phyloP scores from a whole-genome alignment of 768 basidiomycete genomes.

The Hemileccinum impolitum region DNA sequence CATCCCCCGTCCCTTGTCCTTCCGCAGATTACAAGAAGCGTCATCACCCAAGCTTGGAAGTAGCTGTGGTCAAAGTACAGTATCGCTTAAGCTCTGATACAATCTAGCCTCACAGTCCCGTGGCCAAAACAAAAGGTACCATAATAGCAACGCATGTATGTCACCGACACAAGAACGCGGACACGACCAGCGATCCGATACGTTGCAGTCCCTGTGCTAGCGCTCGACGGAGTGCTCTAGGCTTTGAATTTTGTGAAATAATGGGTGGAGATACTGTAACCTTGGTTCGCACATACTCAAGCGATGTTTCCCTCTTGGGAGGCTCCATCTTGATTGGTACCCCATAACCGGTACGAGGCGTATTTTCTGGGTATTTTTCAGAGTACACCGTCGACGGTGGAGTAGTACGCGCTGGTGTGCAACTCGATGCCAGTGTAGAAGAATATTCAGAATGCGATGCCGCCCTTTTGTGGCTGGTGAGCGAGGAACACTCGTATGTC shows the following conservation, averaged over 20 bases:
- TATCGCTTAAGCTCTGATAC: constrained; percentile 18
- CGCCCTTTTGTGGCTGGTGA: constrained; percentile 13
- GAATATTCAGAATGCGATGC: constrained; percentile 23
- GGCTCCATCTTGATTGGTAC: constrained; percentile 23
- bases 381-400: constrained; percentile 30
- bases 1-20: constrained; percentile 9
- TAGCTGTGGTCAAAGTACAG: constrained; percentile 18
- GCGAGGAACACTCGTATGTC: constrained; percentile 22
- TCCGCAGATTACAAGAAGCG: constrained; percentile 12
- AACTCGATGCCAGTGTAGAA: constrained; percentile 25
- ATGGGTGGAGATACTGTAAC: constrained; percentile 18
- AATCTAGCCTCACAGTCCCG: constrained; percentile 26
- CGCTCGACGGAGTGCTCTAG: constrained; percentile 22
- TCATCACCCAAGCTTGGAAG: constrained; percentile 6
- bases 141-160: constrained; percentile 1
- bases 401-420: constrained; percentile 27
- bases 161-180: constrained; percentile 31
- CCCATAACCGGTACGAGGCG: constrained; percentile 22
- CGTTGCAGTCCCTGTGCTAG: constrained; percentile 24
- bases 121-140: constrained; percentile 8
- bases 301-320: constrained; percentile 19
- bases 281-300: constrained; percentile 20
- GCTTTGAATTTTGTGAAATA: constrained; percentile 22
- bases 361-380: constrained; percentile 29
- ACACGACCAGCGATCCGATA: constrained; percentile 28